A percentile compares a stretch with the other conserved stretches of the same genome.
These are phyloP conservation scores for Spongiforma sp. DNA, from an alignment of 1,284 basidiomycete genomes.

Conservation along the genomic window DNA sequence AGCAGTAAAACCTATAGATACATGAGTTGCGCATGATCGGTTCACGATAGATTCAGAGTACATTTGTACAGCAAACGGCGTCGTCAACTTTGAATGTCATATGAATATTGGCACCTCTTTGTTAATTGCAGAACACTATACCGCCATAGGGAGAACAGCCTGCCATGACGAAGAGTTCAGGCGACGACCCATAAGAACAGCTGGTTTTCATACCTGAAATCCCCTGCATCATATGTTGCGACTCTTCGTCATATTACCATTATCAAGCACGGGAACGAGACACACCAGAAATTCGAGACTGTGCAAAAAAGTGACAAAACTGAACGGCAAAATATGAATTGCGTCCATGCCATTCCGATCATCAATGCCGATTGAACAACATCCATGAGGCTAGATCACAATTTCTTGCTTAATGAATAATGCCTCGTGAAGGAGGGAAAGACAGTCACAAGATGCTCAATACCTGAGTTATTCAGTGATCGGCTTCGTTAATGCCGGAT, in stretches of 20 bases:
- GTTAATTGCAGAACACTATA: too few species aligned
- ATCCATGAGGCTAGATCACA: neutral
- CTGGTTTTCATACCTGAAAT: too few species aligned
- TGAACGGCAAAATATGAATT: constrained; percentile 13
- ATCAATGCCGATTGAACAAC: neutral
- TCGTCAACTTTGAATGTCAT: neutral
- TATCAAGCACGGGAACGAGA: neutral
- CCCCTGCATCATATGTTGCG: too few species aligned
- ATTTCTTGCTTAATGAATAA: neutral
- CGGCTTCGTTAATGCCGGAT: neutral
- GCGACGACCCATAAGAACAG: too few species aligned
- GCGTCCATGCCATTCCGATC: neutral
- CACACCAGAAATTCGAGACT: too few species aligned
- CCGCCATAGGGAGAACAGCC: too few species aligned
- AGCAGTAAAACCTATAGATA: constrained; percentile 11
- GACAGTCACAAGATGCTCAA: constrained; percentile 2
- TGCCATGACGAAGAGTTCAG: too few species aligned
- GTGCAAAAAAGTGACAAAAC: constrained; percentile 2
- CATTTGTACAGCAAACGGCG: constrained; percentile 7
- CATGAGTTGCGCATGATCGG: neutral
- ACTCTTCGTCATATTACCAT: neutral
- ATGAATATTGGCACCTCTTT: too few species aligned
- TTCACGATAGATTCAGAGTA: neutral
- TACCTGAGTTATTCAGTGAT: constrained; percentile 5
- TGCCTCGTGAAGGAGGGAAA: neutral